Conservation (phyloP, 768 basidiomycete genomes). For the Kwoniella europaea region DNA sequence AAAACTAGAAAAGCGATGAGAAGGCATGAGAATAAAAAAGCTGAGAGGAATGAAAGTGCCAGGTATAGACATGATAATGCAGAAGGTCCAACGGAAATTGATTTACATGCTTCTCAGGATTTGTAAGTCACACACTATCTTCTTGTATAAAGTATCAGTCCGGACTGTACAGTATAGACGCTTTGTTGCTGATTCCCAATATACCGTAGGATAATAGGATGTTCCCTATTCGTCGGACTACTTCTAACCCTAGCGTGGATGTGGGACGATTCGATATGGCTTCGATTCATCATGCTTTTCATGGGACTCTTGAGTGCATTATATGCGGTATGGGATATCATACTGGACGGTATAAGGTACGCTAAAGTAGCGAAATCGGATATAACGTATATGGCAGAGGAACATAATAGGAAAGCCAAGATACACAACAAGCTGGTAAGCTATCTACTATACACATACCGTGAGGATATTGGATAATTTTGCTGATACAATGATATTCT, state of each 20-base stretch:
- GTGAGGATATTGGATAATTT: background rate
- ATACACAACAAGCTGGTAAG: conserved; percentile 1
- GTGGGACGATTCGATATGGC: conserved; percentile 40
- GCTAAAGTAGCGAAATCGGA: conserved; percentile 32
- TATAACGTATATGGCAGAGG: conserved; percentile 31
- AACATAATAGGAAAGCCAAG: conserved; percentile 12
- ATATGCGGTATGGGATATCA: conserved; percentile 48
- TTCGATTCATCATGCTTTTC: conserved; percentile 48
- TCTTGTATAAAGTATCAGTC: background rate
- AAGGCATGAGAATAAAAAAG: conserved; percentile 5
- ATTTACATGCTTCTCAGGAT: conserved; percentile 26
- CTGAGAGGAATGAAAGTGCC: conserved; percentile 16
- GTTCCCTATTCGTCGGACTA: conserved; percentile 21
- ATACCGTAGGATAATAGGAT: conserved; percentile 14
- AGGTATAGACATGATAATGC: conserved; percentile 14
- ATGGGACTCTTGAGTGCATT: conserved; percentile 41
- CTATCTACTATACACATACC: too few relatives aligned
- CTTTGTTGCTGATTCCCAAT: too few relatives aligned
- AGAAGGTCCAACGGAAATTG: conserved; percentile 21
- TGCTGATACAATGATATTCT: background rate
- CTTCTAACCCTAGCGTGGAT: conserved; percentile 28
- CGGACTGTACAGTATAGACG: too few relatives aligned
- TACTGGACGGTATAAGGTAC: conserved; percentile 37
- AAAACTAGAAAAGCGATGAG: conserved; percentile 7
- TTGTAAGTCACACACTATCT: conserved; percentile 9